These are phyloP conservation scores for Diplocarpon rosae DNA, from an alignment of 2,329 filamentous ascomycete species.

Conservation along the genomic window DNA sequence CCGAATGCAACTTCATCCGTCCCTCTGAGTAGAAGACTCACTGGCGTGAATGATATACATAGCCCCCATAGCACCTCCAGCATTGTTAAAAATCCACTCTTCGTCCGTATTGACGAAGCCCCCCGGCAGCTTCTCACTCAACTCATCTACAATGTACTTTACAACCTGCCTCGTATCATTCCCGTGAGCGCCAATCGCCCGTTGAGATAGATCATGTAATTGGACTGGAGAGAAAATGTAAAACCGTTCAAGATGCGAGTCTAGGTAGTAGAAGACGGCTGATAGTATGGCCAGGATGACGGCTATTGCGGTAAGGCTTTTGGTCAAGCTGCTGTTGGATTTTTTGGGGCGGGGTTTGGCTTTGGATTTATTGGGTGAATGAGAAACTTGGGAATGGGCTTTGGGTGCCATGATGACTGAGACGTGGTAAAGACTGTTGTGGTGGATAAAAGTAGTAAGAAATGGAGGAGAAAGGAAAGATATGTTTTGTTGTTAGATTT, in stretches of 20 bases:
- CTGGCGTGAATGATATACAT: constrained; percentile 88
- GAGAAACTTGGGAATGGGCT: background rate
- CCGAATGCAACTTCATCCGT: too few species aligned
- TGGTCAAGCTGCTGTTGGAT: constrained; percentile 1
- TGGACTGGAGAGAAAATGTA: constrained; percentile 66
- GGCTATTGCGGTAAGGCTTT: constrained; percentile 36
- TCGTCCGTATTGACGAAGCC: constrained; percentile 57
- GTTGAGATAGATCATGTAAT: constrained; percentile 56
- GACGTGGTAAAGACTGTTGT: background rate
- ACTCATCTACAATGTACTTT: constrained; percentile 56
- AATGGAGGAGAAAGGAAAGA: background rate
- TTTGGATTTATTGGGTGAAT: background rate
- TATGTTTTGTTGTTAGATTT: background rate
- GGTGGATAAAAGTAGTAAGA: too few species aligned
- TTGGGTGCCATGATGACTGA: constrained; percentile 3
- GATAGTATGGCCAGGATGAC: constrained; percentile 43
- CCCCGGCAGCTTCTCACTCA: constrained; percentile 38
- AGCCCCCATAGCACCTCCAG: constrained; percentile 80
- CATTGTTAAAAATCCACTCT: constrained; percentile 89
- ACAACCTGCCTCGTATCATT: constrained; percentile 65
- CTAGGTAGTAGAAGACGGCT: constrained; percentile 42
- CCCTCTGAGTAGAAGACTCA: constrained; percentile 31
- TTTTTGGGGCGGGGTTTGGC: background rate
- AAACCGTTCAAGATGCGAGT: constrained; percentile 43
- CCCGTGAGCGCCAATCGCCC: constrained; percentile 56